phyloP scores from a whole-genome alignment of 2,329 filamentous ascomycete species.

The Colletotrichum lupini region DNA sequence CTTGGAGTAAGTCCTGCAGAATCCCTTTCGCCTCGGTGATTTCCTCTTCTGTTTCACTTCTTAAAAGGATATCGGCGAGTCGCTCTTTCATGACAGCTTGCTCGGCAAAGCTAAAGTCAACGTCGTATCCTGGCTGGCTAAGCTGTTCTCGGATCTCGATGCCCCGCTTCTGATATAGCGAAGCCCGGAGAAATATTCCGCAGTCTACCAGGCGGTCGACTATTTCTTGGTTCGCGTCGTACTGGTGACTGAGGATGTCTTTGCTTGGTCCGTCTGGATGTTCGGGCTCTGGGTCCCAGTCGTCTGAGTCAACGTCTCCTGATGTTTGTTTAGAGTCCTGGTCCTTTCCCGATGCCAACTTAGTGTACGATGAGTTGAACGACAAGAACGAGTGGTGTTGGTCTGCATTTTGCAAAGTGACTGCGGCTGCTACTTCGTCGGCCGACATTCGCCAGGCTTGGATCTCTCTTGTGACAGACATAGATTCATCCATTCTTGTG shows the following conservation, averaged over 20 bases:
- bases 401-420: conserved; percentile 37
- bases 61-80: conserved; percentile 41
- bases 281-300: conserved; percentile 42
- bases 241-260: conserved; percentile 38
- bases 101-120: conserved; percentile 30
- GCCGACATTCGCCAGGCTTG: conserved; percentile 42
- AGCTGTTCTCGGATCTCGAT: conserved; percentile 40
- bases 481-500: conserved; percentile 14
- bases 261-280: conserved; percentile 35
- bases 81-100: conserved; percentile 41
- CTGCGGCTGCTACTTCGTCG: conserved; percentile 40
- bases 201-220: conserved; percentile 38
- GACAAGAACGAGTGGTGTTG: conserved; percentile 10
- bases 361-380: background rate
- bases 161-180: conserved; percentile 39
- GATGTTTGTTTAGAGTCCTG: background rate
- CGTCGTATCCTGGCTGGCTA: conserved; percentile 18
- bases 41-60: conserved; percentile 37
- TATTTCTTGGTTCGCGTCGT: conserved; percentile 40
- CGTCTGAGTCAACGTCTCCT: conserved; percentile 27
- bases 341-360: background rate
- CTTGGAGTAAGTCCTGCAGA: conserved; percentile 37
- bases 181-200: conserved; percentile 40
- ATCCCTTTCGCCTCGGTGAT: conserved; percentile 38
- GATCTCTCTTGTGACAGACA: conserved; percentile 38